A percentile compares a stretch with the other conserved stretches of the same genome.
Conservation (phyloP, 441 rosid genomes). For the Dalechampia spathulata region DNA sequence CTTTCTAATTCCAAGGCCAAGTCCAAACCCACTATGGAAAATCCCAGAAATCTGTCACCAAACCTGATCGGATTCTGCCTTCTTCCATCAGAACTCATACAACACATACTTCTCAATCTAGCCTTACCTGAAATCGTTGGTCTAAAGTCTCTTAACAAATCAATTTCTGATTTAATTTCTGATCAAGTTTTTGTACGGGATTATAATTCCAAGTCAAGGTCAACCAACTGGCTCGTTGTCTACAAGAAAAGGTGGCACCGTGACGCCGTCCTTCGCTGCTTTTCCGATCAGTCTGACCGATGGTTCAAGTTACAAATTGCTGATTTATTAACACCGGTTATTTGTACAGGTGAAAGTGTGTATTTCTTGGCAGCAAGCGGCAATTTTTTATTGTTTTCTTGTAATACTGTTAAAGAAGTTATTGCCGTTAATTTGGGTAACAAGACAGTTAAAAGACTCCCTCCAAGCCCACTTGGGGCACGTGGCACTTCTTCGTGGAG, state of each 20-base stretch:
- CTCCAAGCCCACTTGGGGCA: constrained; percentile 67
- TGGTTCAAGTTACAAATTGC: constrained; percentile 58
- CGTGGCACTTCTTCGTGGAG: constrained; percentile 82
- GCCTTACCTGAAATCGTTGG: constrained; percentile 54
- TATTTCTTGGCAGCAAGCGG: constrained; percentile 52
- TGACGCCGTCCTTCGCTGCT: constrained; percentile 45
- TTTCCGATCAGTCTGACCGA: constrained; percentile 36
- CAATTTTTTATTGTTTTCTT: constrained; percentile 49
- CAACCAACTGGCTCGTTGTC: constrained; percentile 56
- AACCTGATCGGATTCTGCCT: constrained; percentile 53
- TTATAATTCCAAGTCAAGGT: constrained; percentile 37
- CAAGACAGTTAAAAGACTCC: constrained; percentile 38
- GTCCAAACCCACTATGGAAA: constrained; percentile 18
- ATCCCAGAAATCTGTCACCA: constrained; percentile 15
- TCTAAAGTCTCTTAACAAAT: constrained; percentile 47
- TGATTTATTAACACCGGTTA: constrained; percentile 28
- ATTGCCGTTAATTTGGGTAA: constrained; percentile 45
- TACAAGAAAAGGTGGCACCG: constrained; percentile 66
- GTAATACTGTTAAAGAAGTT: constrained; percentile 41
- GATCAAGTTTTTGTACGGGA: constrained; percentile 42
- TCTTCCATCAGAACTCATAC: constrained; percentile 69
- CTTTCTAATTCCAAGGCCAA: neutral
- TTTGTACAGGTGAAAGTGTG: constrained; percentile 37
- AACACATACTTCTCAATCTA: constrained; percentile 47
- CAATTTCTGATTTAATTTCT: constrained; percentile 33